Evolutionary conservation across 2,329 filamentous ascomycete species (phyloP), one percentile per base, ranked within the genome.

Genomic region (Bipolaris gigantea): DNA sequence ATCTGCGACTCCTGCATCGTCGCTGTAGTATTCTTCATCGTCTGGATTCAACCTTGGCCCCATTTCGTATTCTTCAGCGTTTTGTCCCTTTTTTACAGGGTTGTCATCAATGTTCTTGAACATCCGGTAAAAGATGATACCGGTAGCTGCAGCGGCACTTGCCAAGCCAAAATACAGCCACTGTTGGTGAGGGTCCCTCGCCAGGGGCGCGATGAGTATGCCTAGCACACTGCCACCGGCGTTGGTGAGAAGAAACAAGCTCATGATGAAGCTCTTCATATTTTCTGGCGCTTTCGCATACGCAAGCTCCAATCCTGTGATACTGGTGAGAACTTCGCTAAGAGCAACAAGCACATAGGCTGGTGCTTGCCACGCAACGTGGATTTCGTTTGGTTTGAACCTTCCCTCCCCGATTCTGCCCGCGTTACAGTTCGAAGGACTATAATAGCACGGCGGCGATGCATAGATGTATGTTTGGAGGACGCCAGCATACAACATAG

Each of bases 151-250:
- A 0, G 81, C 80, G 15, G 78, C 77, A 48, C 74, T 64, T 5
- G 79, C 80, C n/a, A 88, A 72, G 18, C 82, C 83, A 21, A 78
- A 77, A 63, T 88, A 89, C 79, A 89, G 82, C 84, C 85, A 89
- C 53, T 86, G 66, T 62, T 89, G 80, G 60, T 84, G 79, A 19
- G 87, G 88, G 67, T 90, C 84, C 52, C 80, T 80, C 6, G 84
- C 82, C 5, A 80, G 74, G 0, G 86, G 84, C 1, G 84, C 80
- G 11, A 89, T 75, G 2, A 85, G 81, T 61, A 86, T 83, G 2
- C 82, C 84, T 19, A 90, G 73, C 30, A 82, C 82, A 2, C 83
- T 80, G 3, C 83, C 83, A 40, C 84, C 78, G 3, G 84, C 85
- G 41, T 77, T 83, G 35, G 83, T 86, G 57, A 87, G 78, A 52